Conservation (phyloP, 2,329 filamentous ascomycete species). For the Periconia digitata region DNA sequence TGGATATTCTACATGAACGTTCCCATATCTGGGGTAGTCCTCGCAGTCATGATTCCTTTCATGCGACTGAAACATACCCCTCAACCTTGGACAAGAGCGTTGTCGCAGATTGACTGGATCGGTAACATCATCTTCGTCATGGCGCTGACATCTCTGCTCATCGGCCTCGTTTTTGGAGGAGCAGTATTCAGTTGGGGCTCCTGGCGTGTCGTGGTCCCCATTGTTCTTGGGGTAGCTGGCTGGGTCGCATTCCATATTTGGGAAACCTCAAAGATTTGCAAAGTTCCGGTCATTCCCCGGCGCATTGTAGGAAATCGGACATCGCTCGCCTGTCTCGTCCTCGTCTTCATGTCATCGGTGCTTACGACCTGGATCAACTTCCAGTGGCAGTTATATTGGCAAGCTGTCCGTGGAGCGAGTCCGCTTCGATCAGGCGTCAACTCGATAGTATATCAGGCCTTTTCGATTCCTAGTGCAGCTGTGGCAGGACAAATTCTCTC, state of each 20-base stretch:
- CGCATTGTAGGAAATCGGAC: constrained; percentile 11
- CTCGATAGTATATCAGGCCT: constrained; percentile 28
- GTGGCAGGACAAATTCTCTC: neutral
- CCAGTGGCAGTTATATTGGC: constrained; percentile 18
- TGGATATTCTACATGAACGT: constrained; percentile 50
- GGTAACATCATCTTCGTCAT: constrained; percentile 46
- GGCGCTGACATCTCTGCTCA: constrained; percentile 40
- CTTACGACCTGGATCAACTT: constrained; percentile 8
- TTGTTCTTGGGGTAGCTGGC: constrained; percentile 46
- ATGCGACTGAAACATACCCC: constrained; percentile 27
- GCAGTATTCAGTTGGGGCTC: constrained; percentile 40
- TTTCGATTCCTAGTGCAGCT: constrained; percentile 1
- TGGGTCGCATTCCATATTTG: constrained; percentile 37
- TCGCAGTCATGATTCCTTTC: constrained; percentile 30
- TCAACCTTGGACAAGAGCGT: constrained; percentile 11
- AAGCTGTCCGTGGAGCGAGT: constrained; percentile 15
- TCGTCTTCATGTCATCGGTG: constrained; percentile 1
- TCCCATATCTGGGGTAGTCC: constrained; percentile 31
- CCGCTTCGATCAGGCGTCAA: constrained; percentile 30
- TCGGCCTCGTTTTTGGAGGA: constrained; percentile 47
- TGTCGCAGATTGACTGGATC: constrained; percentile 40
- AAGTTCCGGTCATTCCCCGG: constrained; percentile 18
- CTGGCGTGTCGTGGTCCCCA: constrained; percentile 42
- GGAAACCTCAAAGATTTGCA: constrained; percentile 24
- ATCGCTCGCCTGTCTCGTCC: constrained; percentile 1